Evolutionary conservation across 1,284 basidiomycete species (phyloP), one percentile per base, ranked within the genome.

Genomic region (Boletus holoroseus): DNA sequence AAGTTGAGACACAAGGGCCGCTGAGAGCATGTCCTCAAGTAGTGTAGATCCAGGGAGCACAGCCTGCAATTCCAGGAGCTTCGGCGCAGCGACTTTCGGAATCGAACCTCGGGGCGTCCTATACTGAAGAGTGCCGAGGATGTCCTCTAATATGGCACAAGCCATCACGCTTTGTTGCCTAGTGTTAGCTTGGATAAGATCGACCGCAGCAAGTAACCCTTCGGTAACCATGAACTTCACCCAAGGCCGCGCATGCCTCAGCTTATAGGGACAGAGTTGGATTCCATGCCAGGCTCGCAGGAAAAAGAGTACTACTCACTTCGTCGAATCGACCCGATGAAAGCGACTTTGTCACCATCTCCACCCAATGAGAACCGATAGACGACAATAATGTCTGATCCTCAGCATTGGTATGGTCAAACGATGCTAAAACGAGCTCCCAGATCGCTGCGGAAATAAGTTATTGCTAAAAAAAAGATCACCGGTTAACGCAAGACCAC

Each of bases 21-120:
- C 59, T 3, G 77, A 74, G 24, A 83, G 72, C 55, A 83, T 62
- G 12, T 74, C 67, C 35, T 82, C 77, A 0, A 82, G 64, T 1
- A 69, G 50, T 3, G 46, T 7, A 7, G 70, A 74, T 22, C 62
- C 55, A 2, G 72, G 68, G 3, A 79, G 55, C 3, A 69, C n/a
- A 3, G 58, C 27, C 12, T 65, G 68, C 24, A 78, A 55, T 8
- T 60, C 53, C 13, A 76, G 47, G 0, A 80, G 62, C 16, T 63
- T 62, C 9, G 63, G 54, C 11, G 71, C 48, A 31, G 68, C 56
- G 24, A 64, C 54, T 7, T 61, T 50, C 5, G 58, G 36, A 69
- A 48, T 16, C 54, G 58, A 26, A 39, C 39, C 53, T 63, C 39
- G 31, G 37, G 58, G 36, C 0, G 44, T 52, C 36, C 51, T 50